phyloP scores from a whole-genome alignment of 768 basidiomycete species.

The Hericium alpestre region DNA sequence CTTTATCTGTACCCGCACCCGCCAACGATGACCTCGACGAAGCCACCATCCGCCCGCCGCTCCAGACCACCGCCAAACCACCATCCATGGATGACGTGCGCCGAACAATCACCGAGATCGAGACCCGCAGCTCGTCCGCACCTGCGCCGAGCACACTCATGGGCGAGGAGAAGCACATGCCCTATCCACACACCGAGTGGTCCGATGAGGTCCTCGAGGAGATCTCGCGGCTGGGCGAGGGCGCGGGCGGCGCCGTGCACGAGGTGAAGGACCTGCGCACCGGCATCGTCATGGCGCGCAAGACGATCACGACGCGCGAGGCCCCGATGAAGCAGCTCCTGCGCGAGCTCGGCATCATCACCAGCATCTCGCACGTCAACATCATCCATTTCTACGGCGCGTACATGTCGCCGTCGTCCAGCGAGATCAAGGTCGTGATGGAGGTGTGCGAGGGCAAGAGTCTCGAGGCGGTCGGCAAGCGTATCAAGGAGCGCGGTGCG shows the following conservation, averaged over 20 bases:
- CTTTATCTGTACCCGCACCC: conserved; percentile 9
- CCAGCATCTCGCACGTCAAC: conserved; percentile 72
- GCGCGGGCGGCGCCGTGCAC: conserved; percentile 92
- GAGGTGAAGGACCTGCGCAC: conserved; percentile 82
- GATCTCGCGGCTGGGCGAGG: conserved; percentile 75
- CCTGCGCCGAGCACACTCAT: conserved; percentile 16
- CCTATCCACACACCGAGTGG: conserved; percentile 33
- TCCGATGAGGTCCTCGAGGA: conserved; percentile 70
- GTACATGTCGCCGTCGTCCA: conserved; percentile 76
- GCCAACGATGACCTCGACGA: conserved; percentile 24
- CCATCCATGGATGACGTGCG: conserved; percentile 16
- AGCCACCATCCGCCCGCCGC: conserved; percentile 33
- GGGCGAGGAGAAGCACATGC: conserved; percentile 23
- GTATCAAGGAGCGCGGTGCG: conserved; percentile 67
- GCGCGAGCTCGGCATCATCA: conserved; percentile 85
- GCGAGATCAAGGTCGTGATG: conserved; percentile 94
- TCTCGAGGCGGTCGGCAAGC: conserved; percentile 79
- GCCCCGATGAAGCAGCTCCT: conserved; percentile 89
- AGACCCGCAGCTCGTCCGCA: conserved; percentile 27
- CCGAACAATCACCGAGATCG: conserved; percentile 15
- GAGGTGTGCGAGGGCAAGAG: conserved; percentile 83
- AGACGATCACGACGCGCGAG: conserved; percentile 84
- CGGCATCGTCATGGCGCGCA: conserved; percentile 79
- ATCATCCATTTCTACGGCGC: conserved; percentile 91
- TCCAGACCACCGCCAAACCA: conserved; percentile 6